Evolutionary conservation across 208 protist species (phyloP).

Genomic region (Jaenimonas drosophilae): DNA sequence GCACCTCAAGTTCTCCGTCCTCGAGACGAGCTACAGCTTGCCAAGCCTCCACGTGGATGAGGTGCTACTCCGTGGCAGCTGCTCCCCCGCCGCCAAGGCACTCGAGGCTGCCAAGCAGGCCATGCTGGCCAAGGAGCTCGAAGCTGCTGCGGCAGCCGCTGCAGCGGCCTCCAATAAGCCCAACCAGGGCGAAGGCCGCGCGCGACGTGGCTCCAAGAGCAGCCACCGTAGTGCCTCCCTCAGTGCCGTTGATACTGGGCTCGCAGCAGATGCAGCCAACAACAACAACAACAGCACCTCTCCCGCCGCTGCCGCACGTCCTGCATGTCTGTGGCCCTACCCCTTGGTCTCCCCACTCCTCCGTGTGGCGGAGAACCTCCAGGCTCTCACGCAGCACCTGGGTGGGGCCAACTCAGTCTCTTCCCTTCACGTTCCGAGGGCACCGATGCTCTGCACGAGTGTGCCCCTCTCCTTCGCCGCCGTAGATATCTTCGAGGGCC

Average conservation of each 20-base stretch:
- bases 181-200: too few species aligned
- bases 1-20: conserved; percentile 1
- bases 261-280: neutral
- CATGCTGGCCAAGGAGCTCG: too few species aligned
- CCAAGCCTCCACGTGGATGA: neutral
- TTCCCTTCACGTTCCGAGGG: conserved; percentile 2
- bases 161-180: too few species aligned
- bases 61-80: conserved; percentile 1
- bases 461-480: conserved; percentile 7
- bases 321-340: conserved; percentile 5
- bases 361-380: conserved; percentile 6
- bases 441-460: conserved; percentile 10
- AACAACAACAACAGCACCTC: too few species aligned
- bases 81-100: neutral
- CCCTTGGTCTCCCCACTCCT: conserved; percentile 7
- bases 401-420: neutral
- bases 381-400: conserved; percentile 4
- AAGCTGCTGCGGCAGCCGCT: too few species aligned
- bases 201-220: too few species aligned
- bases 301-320: neutral
- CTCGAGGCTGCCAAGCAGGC: too few species aligned
- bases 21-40: neutral
- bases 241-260: neutral
- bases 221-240: neutral
- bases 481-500: conserved; percentile 10